Conservation (phyloP, 371 early-diverging fungal species). For the Gilbertella persicaria region DNA sequence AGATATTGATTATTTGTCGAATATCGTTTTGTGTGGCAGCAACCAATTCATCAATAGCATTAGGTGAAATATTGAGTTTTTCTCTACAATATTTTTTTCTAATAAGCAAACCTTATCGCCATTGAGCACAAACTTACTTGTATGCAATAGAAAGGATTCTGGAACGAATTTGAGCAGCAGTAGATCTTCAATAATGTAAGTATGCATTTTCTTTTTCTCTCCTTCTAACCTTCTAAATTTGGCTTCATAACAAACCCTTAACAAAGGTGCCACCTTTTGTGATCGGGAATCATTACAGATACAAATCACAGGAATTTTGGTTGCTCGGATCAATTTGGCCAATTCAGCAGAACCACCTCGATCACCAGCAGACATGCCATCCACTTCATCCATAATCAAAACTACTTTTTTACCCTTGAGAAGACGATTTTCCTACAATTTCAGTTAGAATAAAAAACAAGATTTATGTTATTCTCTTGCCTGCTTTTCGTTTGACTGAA, state of each 20-base stretch:
- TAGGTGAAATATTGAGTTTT: constrained; percentile 74
- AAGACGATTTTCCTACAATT: constrained; percentile 12
- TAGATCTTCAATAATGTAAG: constrained; percentile 26
- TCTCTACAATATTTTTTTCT: constrained; percentile 57
- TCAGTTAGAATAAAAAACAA: background rate
- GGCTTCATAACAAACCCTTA: constrained; percentile 89
- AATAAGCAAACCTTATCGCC: too few species aligned
- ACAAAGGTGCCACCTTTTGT: constrained; percentile 89
- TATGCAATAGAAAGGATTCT: constrained; percentile 81
- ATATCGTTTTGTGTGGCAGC: constrained; percentile 90
- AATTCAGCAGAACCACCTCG: constrained; percentile 97
- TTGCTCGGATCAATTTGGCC: constrained; percentile 88
- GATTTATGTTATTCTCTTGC: constrained; percentile 8
- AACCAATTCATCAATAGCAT: constrained; percentile 90
- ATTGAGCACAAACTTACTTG: constrained; percentile 54
- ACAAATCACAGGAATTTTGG: constrained; percentile 97
- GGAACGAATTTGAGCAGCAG: constrained; percentile 60
- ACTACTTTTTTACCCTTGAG: constrained; percentile 57
- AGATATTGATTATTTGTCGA: constrained; percentile 96
- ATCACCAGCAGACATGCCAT: constrained; percentile 99
- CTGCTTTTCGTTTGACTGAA: constrained; percentile 10
- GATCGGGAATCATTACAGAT: constrained; percentile 98
- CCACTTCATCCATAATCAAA: constrained; percentile 99
- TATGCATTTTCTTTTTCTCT: too few species aligned
- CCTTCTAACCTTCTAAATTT: constrained; percentile 76